phyloP scores from a whole-genome alignment of 1,284 basidiomycete genomes.

The Heterobasidion annosum region DNA sequence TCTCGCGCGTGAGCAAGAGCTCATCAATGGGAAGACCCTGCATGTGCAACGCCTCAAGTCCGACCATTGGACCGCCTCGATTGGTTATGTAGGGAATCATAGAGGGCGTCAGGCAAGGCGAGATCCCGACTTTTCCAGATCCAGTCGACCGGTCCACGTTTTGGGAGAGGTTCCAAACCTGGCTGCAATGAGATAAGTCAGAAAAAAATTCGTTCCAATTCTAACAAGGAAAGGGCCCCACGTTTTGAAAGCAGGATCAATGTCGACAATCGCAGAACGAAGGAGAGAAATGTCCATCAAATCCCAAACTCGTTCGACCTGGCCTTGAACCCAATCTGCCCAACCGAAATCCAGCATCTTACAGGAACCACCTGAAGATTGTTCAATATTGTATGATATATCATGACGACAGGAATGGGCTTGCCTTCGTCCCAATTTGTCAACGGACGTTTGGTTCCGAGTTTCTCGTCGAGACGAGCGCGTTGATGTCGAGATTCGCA shows the following conservation, averaged over 20 bases:
- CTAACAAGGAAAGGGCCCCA: conserved; percentile 24
- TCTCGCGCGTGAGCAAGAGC: conserved; percentile 86
- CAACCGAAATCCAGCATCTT: conserved; percentile 88
- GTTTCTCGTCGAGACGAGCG: conserved; percentile 74
- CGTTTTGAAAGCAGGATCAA: conserved; percentile 85
- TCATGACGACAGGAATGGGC: conserved; percentile 8
- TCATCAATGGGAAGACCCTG: conserved; percentile 92
- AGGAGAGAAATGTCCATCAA: conserved; percentile 87
- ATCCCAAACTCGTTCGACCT: conserved; percentile 93
- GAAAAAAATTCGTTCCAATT: not conserved
- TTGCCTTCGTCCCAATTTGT: conserved; percentile 91
- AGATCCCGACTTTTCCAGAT: conserved; percentile 75
- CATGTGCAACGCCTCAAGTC: conserved; percentile 86
- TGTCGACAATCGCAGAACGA: conserved; percentile 71
- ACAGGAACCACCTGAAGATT: conserved; percentile 65
- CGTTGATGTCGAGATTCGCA: conserved; percentile 91
- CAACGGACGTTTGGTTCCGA: conserved; percentile 80
- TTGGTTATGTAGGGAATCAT: conserved; percentile 97
- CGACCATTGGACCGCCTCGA: conserved; percentile 94
- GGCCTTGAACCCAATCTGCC: conserved; percentile 87
- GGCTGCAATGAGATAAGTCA: conserved; percentile 26
- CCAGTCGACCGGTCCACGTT: conserved; percentile 90
- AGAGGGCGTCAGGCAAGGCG: conserved; percentile 87
- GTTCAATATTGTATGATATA: not conserved
- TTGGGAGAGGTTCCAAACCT: conserved; percentile 96